phyloP scores from a whole-genome alignment of 2,329 filamentous ascomycete species.

The Endoconidiophora laricicola region DNA sequence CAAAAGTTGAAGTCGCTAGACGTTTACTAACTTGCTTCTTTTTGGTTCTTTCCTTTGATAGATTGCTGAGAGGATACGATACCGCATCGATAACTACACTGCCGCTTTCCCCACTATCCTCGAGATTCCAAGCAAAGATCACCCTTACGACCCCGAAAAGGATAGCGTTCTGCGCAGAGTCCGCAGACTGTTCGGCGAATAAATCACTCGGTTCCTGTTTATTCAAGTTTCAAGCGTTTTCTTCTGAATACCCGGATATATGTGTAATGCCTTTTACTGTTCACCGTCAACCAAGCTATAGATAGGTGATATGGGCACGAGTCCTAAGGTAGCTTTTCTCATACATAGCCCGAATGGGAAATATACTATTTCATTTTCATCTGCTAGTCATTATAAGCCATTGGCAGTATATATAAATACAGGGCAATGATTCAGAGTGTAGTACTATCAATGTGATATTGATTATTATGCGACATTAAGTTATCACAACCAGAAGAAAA shows the following conservation, averaged over 20 bases:
- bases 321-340: not conserved
- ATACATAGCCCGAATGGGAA: no score
- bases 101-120: conserved; percentile 91
- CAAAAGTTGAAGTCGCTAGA: not conserved
- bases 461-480: no score
- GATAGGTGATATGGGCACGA: not conserved
- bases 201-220: conserved; percentile 17
- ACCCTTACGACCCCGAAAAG: conserved; percentile 97
- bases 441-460: no score
- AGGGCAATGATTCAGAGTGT: no score
- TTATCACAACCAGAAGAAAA: no score
- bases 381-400: no score
- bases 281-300: not conserved
- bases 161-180: conserved; percentile 92
- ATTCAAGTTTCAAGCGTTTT: not conserved
- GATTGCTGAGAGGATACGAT: conserved; percentile 87
- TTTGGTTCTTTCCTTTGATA: conserved; percentile 22
- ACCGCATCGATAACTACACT: conserved; percentile 78
- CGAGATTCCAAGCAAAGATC: conserved; percentile 96
- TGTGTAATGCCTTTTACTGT: not conserved
- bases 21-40: not conserved
- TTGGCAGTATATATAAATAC: no score
- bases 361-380: no score
- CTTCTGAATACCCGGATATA: not conserved
- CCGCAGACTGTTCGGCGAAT: conserved; percentile 50